Base-by-base conservation (phyloP, 148 eudicot species). In the Fagopyrum esculentum region DNA sequence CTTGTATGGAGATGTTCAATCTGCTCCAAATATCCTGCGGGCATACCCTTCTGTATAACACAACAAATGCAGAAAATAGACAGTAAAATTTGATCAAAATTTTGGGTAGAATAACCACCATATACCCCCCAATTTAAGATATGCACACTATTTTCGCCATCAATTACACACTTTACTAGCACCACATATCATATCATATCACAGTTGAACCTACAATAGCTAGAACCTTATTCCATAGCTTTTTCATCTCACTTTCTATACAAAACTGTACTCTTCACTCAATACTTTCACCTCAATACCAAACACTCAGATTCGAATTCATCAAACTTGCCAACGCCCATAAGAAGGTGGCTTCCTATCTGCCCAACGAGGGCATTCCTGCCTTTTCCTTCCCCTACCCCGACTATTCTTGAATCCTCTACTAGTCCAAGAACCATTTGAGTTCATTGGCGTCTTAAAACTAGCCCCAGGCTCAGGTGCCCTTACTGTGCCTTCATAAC, bases 281-380 rank as follows among this genome's bases (percentile, higher is more conserved):
- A 30, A 61, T 61, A 22, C 69, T 61, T 61, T 2, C 13, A 9
- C 26, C 26, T 22, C 66, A 60, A 63, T 29, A 63, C n/a, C 69
- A 63, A 63, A 11, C 69, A 30, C 69, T 19, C 16, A 30, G 30
- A 5, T 29, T 30, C 44, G 10, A 29, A 63, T 30, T 6, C 45
- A 10, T 63, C 66, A 60, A 60, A 8, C 44, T 30, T 50, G 48
- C 74, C 74, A 72, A 50, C 74, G 74, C 56, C 74, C 51, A 71
- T 71, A 71, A 22, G 74, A 48, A 6, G 74, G 74, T 35, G 40
- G 40, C 22, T 26, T 47, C 54, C 74, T 72, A 26, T 72, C 74
- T 29, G 6, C 30, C 74, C 13, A 29, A n/a, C 40, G 74, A 12
- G 57, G 43, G 7, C 6, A 40, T 29, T 49, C 74, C 54, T 48